These are phyloP conservation scores for Penicillium palitans DNA, from an alignment of 2,329 filamentous ascomycete genomes.

Conservation along the genomic window DNA sequence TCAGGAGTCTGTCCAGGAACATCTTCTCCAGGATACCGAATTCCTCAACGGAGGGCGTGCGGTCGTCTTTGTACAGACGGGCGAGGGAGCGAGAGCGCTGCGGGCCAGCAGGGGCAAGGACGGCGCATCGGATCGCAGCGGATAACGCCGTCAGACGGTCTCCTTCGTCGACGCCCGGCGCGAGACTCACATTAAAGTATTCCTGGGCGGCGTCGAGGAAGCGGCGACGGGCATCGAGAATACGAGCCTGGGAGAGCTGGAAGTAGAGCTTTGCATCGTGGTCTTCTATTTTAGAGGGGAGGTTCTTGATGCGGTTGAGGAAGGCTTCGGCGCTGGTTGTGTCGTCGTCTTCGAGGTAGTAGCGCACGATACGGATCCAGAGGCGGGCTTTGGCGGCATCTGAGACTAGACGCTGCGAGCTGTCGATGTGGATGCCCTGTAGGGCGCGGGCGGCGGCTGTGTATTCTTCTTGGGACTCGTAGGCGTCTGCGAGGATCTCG, in stretches of 20 bases:
- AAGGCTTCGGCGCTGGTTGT: constrained; percentile 80
- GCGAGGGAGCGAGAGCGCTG: constrained; percentile 76
- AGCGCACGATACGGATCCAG: constrained; percentile 92
- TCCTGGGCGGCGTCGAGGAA: constrained; percentile 85
- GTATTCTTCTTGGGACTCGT: constrained; percentile 81
- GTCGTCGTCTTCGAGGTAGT: constrained; percentile 93
- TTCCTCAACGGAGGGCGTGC: constrained; percentile 71
- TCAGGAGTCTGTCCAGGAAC: constrained; percentile 84
- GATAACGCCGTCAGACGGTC: constrained; percentile 82
- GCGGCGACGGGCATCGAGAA: constrained; percentile 83
- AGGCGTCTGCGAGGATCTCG: constrained; percentile 76
- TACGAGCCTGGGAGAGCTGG: constrained; percentile 85
- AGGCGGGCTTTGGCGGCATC: constrained; percentile 79
- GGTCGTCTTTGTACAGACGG: constrained; percentile 90
- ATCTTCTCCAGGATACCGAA: constrained; percentile 95
- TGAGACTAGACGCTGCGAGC: constrained; percentile 78
- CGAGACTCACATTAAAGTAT: constrained; percentile 85
- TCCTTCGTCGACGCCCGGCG: constrained; percentile 74
- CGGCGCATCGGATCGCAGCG: constrained; percentile 86
- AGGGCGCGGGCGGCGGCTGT: constrained; percentile 73
- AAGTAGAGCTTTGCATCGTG: constrained; percentile 78
- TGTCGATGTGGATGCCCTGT: constrained; percentile 83
- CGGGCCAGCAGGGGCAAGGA: constrained; percentile 88
- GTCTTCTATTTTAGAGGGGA: constrained; percentile 75
- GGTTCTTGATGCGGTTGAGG: constrained; percentile 91